Evolutionary conservation across 2,329 filamentous ascomycete species (phyloP), one percentile per base, ranked within the genome.

Genomic region (Alternaria ventricosa): DNA sequence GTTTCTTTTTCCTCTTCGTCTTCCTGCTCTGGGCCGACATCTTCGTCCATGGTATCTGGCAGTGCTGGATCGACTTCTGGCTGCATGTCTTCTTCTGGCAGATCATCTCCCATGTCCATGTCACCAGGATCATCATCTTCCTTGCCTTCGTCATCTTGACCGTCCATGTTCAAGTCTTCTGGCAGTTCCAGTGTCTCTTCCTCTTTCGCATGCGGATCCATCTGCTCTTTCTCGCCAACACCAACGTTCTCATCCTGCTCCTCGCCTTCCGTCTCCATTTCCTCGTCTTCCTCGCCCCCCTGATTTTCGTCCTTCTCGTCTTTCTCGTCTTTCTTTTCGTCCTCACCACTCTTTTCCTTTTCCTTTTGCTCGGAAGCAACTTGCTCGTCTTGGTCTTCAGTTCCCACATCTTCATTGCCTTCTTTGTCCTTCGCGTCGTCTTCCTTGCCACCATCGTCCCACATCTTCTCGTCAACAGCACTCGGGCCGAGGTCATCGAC

Each of bases 401-500:
- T 87, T 70, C 81, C 83, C 46, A 82, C 75, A 45, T 78, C 79
- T 11, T 83, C 86, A 58, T 94, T 89, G 6, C 89, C 90, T 74
- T 93, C 85, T 74, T 93, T 91, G 47, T 97, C 92, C 70, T 96
- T 96, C 51, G 95, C 91, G 2, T 92, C 89, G 51, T 94, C 89
- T 47, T 94, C 87, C 51, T 90, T 86, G 46, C 93, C 90, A 49
- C 90, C 89, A 43, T 94, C 94, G 80, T 99, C 94, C 96, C 96
- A 99, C 87, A 98, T 94, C 84, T 98, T 99, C 82, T 99, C 96
- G 77, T 99, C 96, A 1, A 98, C 92, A 20, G 95, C 92, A 15
- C 89, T 92, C 12, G 93, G 91, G 71, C 97, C 95, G 45, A 97
- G 84, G 73, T 97, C 93, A 81, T 97, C 93, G 11, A 98, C 94